A percentile compares a stretch with the other conserved stretches of the same genome.
These are phyloP conservation scores for Nothophoma quercina DNA, from an alignment of 2,329 filamentous ascomycete genomes.

Conservation along the genomic window DNA sequence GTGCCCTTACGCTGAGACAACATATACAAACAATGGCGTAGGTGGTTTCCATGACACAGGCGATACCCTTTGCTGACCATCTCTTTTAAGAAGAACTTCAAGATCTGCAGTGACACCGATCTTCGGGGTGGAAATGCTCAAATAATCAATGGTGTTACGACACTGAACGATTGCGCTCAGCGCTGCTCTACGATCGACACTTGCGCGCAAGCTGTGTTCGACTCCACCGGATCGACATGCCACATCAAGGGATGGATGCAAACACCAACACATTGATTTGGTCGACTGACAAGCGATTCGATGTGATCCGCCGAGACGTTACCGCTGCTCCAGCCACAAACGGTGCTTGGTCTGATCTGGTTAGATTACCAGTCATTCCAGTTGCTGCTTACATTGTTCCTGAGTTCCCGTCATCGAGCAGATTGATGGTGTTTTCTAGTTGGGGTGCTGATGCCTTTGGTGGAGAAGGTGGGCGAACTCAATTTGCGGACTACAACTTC, in stretches of 20 bases:
- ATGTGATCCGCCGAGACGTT: constrained; percentile 31
- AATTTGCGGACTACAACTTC: constrained; percentile 39
- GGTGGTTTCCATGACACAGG: not conserved
- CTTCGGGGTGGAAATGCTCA: constrained; percentile 30
- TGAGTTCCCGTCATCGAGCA: constrained; percentile 29
- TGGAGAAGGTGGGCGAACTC: constrained; percentile 31
- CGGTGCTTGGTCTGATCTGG: constrained; percentile 36
- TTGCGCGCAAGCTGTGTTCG: constrained; percentile 35
- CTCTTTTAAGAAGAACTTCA: constrained; percentile 25
- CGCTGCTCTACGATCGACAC: constrained; percentile 28
- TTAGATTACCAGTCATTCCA: constrained; percentile 38
- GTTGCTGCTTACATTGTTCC: constrained; percentile 40
- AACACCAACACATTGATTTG: constrained; percentile 33
- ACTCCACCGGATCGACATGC: constrained; percentile 23
- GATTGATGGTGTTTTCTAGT: constrained; percentile 37
- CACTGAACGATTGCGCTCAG: constrained; percentile 31
- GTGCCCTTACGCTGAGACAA: constrained; percentile 31
- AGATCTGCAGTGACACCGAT: constrained; percentile 35
- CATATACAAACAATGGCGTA: constrained; percentile 28
- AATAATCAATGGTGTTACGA: constrained; percentile 19
- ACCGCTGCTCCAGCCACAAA: constrained; percentile 21
- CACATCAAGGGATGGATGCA: constrained; percentile 37
- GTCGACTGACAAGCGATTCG: constrained; percentile 38
- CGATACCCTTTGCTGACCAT: not conserved
- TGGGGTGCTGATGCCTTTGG: constrained; percentile 38